phyloP scores from a whole-genome alignment of 805 yeast genomes.

The Spathaspora hagerdaliae region DNA sequence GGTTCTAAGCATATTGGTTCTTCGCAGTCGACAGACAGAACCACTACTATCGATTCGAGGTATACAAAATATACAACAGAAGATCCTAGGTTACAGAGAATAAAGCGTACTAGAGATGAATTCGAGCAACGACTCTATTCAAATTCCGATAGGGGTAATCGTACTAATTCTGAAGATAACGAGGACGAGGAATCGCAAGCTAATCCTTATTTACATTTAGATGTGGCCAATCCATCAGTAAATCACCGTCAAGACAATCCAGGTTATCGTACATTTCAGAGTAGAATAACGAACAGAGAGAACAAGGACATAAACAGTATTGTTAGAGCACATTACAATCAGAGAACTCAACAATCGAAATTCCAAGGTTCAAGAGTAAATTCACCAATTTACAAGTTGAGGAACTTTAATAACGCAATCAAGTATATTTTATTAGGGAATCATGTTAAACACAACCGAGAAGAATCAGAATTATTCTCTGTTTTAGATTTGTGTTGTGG shows the following conservation, averaged over 20 bases:
- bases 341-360: slow-evolving; percentile 68
- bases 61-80: slow-evolving; percentile 10
- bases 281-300: slow-evolving; percentile 30
- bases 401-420: slow-evolving; percentile 89
- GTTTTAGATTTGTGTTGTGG: slow-evolving; percentile 92
- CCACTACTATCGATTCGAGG: not conserved
- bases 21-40: not conserved
- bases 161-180: slow-evolving; percentile 3
- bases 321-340: slow-evolving; percentile 82
- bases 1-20: slow-evolving; percentile 17
- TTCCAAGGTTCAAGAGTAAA: slow-evolving; percentile 55
- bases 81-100: slow-evolving; percentile 1
- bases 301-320: slow-evolving; percentile 53
- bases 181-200: slow-evolving; percentile 4
- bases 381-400: slow-evolving; percentile 80
- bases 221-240: slow-evolving; percentile 20
- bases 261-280: slow-evolving; percentile 36
- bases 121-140: not conserved
- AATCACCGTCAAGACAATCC: slow-evolving; percentile 7
- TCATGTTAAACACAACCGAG: slow-evolving; percentile 39
- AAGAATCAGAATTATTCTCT: slow-evolving; percentile 29
- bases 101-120: slow-evolving; percentile 2
- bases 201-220: slow-evolving; percentile 19
- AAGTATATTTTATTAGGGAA: slow-evolving; percentile 81
- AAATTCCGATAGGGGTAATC: not conserved